Evolutionary conservation across 2,329 filamentous ascomycete species (phyloP).

Genomic region (Aspergillus ustus): DNA sequence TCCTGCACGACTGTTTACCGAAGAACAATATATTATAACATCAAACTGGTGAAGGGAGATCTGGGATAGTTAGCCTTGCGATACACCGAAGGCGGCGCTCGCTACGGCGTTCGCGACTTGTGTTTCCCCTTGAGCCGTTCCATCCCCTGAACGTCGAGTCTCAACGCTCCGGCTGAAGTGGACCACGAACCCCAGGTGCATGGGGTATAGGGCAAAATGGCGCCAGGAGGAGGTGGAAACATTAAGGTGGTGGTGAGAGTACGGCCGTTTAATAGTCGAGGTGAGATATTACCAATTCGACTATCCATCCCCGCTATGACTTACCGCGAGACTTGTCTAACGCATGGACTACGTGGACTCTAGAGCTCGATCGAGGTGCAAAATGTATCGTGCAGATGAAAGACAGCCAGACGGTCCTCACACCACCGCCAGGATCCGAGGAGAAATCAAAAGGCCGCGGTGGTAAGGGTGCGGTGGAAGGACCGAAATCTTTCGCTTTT

Average conservation of each 20-base stretch:
- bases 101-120: constrained; percentile 39
- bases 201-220: constrained; percentile 58
- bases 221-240: constrained; percentile 81
- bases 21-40: not conserved
- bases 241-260: constrained; percentile 99
- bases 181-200: constrained; percentile 33
- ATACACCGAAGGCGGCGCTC: constrained; percentile 33
- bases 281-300: constrained; percentile 52
- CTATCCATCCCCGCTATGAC: not conserved
- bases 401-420: constrained; percentile 84
- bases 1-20: constrained; percentile 14
- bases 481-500: constrained; percentile 87
- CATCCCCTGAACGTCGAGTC: constrained; percentile 16
- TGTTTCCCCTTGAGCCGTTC: constrained; percentile 24
- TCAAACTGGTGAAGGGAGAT: not conserved
- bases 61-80: constrained; percentile 15
- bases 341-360: constrained; percentile 17
- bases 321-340: not conserved
- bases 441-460: constrained; percentile 50
- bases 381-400: constrained; percentile 99
- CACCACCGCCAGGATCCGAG: constrained; percentile 68
- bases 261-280: constrained; percentile 94
- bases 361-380: constrained; percentile 87
- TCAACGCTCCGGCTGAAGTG: constrained; percentile 20
- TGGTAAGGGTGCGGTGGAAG: constrained; percentile 68